These are phyloP conservation scores for Penicillium sp. DNA, from an alignment of 2,329 filamentous ascomycete genomes.

Conservation along the genomic window DNA sequence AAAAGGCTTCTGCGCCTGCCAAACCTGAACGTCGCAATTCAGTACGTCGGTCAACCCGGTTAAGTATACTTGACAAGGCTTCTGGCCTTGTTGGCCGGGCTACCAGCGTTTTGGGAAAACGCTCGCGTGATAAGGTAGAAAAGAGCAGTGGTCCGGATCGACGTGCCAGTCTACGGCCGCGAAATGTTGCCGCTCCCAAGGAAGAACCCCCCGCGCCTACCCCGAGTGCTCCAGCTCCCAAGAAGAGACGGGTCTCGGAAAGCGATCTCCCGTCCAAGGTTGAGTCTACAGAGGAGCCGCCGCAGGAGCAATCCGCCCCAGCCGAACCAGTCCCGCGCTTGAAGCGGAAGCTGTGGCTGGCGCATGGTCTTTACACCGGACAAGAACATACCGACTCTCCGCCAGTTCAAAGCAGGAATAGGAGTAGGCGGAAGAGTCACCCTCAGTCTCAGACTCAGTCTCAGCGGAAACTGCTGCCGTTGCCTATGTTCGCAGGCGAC, in stretches of 20 bases:
- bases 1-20: constrained; percentile 17
- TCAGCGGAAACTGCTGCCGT: no score
- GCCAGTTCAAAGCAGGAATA: constrained; percentile 43
- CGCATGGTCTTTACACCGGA: constrained; percentile 77
- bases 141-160: constrained; percentile 51
- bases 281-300: no score
- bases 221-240: no score
- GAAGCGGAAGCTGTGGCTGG: constrained; percentile 63
- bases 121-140: constrained; percentile 48
- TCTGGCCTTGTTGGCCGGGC: constrained; percentile 42
- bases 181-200: constrained; percentile 26
- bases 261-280: constrained; percentile 27
- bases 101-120: constrained; percentile 52
- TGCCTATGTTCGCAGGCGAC: constrained; percentile 70
- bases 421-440: constrained; percentile 32
- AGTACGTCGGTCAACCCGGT: constrained; percentile 37
- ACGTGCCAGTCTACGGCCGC: constrained; percentile 51
- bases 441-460: constrained; percentile 58
- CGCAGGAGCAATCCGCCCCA: no score
- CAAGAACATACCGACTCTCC: constrained; percentile 52
- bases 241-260: constrained; percentile 39
- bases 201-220: constrained; percentile 24
- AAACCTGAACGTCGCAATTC: constrained; percentile 23
- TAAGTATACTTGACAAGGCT: constrained; percentile 37
- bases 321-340: no score